phyloP scores from a whole-genome alignment of 1,284 basidiomycete species.

The Tilletia horrida region DNA sequence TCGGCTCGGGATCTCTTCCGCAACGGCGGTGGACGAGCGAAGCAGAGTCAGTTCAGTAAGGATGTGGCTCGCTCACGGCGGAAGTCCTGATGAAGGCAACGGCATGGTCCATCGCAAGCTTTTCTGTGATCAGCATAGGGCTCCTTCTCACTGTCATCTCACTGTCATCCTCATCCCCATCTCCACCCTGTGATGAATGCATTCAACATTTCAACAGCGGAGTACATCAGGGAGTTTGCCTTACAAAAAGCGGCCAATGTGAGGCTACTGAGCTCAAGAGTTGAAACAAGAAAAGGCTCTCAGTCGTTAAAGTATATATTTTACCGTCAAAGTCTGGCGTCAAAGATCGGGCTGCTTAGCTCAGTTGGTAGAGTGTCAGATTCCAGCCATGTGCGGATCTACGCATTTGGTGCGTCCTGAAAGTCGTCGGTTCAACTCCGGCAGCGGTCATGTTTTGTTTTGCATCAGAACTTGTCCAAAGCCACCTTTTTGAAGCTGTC shows the following conservation, averaged over 20 bases:
- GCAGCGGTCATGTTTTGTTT: constrained; percentile 15
- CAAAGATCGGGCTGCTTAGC: not conserved
- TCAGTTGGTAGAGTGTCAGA: constrained; percentile 19
- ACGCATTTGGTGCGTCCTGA: constrained; percentile 6
- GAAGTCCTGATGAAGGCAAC: not conserved
- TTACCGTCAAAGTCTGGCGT: not conserved
- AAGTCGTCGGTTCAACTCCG: constrained; percentile 16
- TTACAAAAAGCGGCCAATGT: no score
- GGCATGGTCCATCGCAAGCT: no score
- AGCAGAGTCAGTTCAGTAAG: constrained; percentile 13
- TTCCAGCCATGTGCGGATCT: not conserved
- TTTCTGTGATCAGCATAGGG: no score
- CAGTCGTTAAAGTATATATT: constrained; percentile 7
- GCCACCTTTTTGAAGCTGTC: no score
- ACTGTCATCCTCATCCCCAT: no score
- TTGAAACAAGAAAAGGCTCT: no score
- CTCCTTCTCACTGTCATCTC: no score
- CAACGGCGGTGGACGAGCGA: not conserved
- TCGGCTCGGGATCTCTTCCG: constrained; percentile 7
- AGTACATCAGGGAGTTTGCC: no score
- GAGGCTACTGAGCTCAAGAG: not conserved
- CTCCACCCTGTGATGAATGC: no score
- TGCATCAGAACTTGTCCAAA: no score
- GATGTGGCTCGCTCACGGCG: not conserved
- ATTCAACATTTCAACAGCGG: no score